phyloP scores from a whole-genome alignment of 73 alveolate species.

The Paramecium sonneborni region DNA sequence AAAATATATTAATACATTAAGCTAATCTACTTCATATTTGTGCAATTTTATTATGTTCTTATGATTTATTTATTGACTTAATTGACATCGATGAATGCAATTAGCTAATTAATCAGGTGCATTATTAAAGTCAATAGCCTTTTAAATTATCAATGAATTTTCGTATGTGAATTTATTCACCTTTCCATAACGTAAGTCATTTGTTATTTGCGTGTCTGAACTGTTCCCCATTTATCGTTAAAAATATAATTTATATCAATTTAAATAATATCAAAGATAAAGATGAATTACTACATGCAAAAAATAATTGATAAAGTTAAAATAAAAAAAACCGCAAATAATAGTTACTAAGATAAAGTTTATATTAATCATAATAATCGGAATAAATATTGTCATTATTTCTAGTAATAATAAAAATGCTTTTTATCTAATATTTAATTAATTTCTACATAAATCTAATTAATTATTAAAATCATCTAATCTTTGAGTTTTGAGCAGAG shows the following conservation, averaged over 20 bases:
- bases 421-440: background rate
- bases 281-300: no score
- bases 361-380: no score
- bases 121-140: background rate
- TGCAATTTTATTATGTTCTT: background rate
- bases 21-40: background rate
- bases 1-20: background rate
- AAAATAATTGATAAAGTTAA: no score
- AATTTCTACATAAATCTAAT: background rate
- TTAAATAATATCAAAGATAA: background rate
- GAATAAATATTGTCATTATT: no score
- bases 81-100: background rate
- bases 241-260: background rate
- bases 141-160: background rate
- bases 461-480: conserved; percentile 6
- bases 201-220: background rate
- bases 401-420: background rate
- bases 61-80: background rate
- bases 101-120: background rate
- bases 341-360: no score
- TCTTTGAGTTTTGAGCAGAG: background rate
- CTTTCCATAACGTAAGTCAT: background rate
- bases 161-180: background rate
- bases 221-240: background rate
- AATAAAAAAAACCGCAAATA: no score